Evolutionary conservation across 208 protist species (phyloP).

Genomic region (Trichomonas gallinae): DNA sequence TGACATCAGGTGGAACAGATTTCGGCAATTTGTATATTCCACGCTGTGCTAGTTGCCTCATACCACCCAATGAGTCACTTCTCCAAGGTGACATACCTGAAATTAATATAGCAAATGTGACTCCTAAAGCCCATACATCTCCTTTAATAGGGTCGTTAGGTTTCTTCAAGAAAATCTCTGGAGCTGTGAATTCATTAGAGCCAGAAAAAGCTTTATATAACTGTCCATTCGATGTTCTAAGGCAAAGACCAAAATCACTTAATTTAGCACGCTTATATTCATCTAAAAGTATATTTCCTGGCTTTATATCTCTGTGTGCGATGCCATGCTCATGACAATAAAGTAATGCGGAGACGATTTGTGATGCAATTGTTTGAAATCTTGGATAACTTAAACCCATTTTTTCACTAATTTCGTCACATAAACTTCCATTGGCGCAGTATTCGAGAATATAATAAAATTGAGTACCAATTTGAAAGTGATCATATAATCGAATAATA

Average conservation of each 20-base stretch:
- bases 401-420: background rate
- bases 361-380: background rate
- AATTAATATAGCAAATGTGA: background rate
- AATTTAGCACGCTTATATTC: background rate
- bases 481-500: background rate
- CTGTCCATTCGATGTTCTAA: background rate
- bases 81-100: background rate
- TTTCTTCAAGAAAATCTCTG: slow-evolving; percentile 6
- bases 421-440: background rate
- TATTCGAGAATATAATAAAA: background rate
- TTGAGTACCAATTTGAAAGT: background rate
- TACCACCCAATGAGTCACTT: background rate
- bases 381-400: background rate
- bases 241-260: background rate
- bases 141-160: background rate
- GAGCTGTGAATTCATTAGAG: background rate
- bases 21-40: background rate
- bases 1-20: background rate
- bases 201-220: background rate
- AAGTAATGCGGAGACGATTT: background rate
- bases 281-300: no score
- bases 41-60: background rate
- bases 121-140: background rate
- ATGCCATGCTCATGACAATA: background rate
- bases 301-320: background rate